A percentile compares a stretch with the other conserved stretches of the same genome.
These are phyloP conservation scores for Mortierella sp. DNA, from an alignment of 371 early-diverging fungal species.

Conservation along the genomic window DNA sequence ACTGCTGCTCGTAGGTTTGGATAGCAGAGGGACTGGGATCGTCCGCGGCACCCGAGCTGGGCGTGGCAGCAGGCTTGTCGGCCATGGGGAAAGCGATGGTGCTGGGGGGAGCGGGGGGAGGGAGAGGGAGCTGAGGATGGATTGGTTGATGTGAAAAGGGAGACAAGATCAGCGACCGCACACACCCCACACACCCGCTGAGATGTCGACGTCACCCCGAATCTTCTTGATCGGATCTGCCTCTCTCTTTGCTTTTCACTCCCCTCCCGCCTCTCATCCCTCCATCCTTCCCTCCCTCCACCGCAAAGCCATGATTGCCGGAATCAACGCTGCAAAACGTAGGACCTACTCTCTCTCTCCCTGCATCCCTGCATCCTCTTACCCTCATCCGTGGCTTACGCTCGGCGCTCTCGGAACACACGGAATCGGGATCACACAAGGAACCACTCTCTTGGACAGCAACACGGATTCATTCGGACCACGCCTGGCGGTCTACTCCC, in stretches of 20 bases:
- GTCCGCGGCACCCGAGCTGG: conserved; percentile 17
- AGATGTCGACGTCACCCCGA: no score
- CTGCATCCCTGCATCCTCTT: not conserved
- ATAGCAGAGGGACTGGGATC: conserved; percentile 23
- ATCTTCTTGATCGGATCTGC: conserved; percentile 1
- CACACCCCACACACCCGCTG: no score
- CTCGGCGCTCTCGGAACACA: no score
- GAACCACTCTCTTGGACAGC: no score
- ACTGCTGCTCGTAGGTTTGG: conserved; percentile 49
- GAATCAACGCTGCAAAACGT: conserved; percentile 49
- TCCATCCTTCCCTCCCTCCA: conserved; percentile 7
- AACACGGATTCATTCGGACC: no score
- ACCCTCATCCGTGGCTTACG: not conserved
- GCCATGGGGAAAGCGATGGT: conserved; percentile 24
- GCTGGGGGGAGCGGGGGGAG: not conserved
- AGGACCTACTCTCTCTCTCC: not conserved
- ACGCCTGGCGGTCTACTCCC: no score
- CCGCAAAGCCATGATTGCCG: conserved; percentile 42
- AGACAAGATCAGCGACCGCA: not conserved
- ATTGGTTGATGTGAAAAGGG: not conserved
- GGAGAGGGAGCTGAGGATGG: not conserved
- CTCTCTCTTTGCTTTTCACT: conserved; percentile 2
- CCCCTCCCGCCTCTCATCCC: conserved; percentile 7
- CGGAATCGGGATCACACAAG: no score
- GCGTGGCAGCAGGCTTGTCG: conserved; percentile 25